Conservation (phyloP, 345 rosid genomes). For the Aurinia saxatilis region DNA sequence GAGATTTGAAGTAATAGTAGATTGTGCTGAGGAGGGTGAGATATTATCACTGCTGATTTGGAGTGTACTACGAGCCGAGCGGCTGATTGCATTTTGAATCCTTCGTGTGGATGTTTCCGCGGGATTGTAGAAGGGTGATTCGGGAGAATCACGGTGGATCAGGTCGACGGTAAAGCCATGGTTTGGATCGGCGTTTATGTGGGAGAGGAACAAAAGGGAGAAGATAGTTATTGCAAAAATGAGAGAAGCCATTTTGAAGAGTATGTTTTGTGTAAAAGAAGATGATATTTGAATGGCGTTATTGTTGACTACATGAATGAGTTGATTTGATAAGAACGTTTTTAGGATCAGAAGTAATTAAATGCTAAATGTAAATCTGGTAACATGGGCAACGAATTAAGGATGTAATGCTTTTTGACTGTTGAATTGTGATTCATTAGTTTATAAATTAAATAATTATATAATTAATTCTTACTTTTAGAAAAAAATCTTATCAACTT, state of each 20-base stretch:
- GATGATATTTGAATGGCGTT: neutral
- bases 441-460: too few species aligned
- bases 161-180: slow-evolving; percentile 24
- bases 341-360: neutral
- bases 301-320: neutral
- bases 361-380: neutral
- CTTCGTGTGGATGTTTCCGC: slow-evolving; percentile 4
- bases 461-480: too few species aligned
- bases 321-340: neutral
- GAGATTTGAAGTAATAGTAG: neutral
- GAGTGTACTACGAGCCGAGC: slow-evolving; percentile 11
- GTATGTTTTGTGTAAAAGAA: neutral
- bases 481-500: too few species aligned
- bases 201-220: neutral
- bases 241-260: neutral
- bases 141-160: slow-evolving; percentile 30
- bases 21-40: neutral
- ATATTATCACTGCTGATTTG: neutral
- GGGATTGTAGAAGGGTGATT: slow-evolving; percentile 28
- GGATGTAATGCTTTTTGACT: neutral
- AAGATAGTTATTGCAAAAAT: neutral
- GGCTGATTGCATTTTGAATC: slow-evolving; percentile 5
- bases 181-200: neutral
- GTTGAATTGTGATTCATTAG: neutral
- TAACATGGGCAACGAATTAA: neutral